These are phyloP conservation scores for Stephanodiscus minutulus DNA, from an alignment of 108 stramenopile genomes.

Conservation along the genomic window DNA sequence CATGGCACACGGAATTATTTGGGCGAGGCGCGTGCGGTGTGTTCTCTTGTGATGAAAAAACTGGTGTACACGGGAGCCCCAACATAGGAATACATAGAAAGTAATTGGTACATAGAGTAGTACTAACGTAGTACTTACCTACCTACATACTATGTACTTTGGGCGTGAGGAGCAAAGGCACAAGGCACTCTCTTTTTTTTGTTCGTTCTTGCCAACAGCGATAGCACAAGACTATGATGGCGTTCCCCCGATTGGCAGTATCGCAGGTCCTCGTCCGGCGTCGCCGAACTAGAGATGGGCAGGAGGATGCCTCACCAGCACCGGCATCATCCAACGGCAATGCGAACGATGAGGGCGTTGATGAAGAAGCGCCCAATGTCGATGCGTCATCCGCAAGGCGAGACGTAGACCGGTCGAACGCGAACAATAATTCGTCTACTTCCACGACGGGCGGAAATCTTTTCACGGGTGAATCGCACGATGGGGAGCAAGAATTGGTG, in stretches of 20 bases:
- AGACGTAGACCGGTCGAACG: neutral
- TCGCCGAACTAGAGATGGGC: constrained; percentile 11
- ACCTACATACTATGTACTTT: no score
- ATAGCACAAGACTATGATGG: constrained; percentile 8
- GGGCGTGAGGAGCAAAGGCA: no score
- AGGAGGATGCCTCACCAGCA: constrained; percentile 1
- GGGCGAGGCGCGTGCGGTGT: no score
- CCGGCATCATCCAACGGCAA: neutral
- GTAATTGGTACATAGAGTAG: no score
- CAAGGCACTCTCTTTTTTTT: no score
- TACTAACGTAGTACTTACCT: no score
- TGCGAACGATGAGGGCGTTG: neutral
- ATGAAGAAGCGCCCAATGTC: neutral
- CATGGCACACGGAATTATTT: no score
- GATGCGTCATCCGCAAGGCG: neutral
- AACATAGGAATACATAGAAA: no score
- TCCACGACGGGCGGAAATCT: neutral
- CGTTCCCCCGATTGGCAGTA: neutral
- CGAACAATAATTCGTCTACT: neutral
- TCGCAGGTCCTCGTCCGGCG: constrained; percentile 12
- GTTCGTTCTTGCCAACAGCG: no score
- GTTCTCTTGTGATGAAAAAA: no score
- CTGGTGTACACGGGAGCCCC: no score
- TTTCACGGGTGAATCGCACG: neutral
- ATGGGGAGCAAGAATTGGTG: constrained; percentile 36